A percentile compares a stretch with the other conserved stretches of the same genome.
Evolutionary conservation across 257 asterid species (phyloP).

Genomic region (Nicotiana otophora): DNA sequence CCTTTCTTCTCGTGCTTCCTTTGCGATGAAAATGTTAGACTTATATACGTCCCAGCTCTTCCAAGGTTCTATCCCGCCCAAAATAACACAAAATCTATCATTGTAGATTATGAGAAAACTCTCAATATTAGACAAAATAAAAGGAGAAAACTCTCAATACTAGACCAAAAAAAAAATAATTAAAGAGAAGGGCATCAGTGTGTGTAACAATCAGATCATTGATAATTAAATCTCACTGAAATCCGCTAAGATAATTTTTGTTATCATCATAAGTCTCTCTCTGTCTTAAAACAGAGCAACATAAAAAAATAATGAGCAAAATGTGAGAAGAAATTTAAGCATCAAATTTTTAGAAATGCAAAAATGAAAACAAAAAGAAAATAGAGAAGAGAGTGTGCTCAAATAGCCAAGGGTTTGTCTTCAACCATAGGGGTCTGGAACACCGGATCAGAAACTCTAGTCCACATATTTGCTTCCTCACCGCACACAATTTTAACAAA

Average conservation of each 20-base stretch:
- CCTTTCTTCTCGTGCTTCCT: too few relatives aligned
- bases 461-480: constrained; percentile 48
- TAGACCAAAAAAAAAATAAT: too few relatives aligned
- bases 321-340: too few relatives aligned
- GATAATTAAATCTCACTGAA: constrained; percentile 51
- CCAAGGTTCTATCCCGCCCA: too few relatives aligned
- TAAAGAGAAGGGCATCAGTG: constrained; percentile 39
- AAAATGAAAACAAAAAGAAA: not conserved
- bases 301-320: too few relatives aligned
- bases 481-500: constrained; percentile 17
- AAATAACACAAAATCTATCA: too few relatives aligned
- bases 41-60: too few relatives aligned
- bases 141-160: too few relatives aligned
- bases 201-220: constrained; percentile 70
- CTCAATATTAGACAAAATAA: too few relatives aligned
- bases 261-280: constrained; percentile 41
- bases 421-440: constrained; percentile 22
- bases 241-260: constrained; percentile 55
- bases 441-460: constrained; percentile 59
- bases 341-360: not conserved
- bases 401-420: constrained; percentile 73
- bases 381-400: constrained; percentile 20
- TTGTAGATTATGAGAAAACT: too few relatives aligned
- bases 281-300: not conserved
- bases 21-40: too few relatives aligned